Evolutionary conservation across 2,329 filamentous ascomycete genomes (phyloP).

Genomic region (Kalaharituber pfeilii): DNA sequence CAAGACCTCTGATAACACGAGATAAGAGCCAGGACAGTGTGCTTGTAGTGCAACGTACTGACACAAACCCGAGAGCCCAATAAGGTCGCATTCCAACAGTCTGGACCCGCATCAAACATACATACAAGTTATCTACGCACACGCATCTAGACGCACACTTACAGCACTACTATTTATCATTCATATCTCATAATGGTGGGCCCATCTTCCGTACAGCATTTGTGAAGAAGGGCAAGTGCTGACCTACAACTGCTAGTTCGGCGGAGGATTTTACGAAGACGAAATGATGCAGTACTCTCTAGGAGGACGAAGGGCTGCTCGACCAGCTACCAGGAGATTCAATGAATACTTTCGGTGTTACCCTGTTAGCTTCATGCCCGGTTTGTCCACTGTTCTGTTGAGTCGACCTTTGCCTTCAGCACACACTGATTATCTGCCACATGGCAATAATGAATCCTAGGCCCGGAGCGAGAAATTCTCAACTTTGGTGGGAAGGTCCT

Average conservation of each 20-base stretch:
- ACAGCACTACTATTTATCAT: neutral
- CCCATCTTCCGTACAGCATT: neutral
- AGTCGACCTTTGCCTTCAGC: neutral
- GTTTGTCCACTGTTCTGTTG: neutral
- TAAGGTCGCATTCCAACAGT: neutral
- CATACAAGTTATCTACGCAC: neutral
- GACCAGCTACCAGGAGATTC: constrained; percentile 40
- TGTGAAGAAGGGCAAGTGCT: neutral
- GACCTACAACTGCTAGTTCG: constrained; percentile 7
- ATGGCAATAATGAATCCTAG: constrained; percentile 25
- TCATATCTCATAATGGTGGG: neutral
- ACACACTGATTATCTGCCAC: neutral
- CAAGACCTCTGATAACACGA: no score
- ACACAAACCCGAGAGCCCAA: no score
- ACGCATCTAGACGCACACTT: neutral
- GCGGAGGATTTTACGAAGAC: constrained; percentile 14
- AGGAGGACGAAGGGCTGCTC: neutral
- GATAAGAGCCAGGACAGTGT: no score
- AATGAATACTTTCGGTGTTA: constrained; percentile 99
- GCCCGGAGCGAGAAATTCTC: constrained; percentile 69
- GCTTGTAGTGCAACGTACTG: no score
- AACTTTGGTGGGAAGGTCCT: constrained; percentile 98
- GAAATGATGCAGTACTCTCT: constrained; percentile 8
- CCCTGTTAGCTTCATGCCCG: constrained; percentile 77
- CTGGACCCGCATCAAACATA: neutral